These are phyloP conservation scores for Daedaleopsis sinensis DNA, from an alignment of 768 basidiomycete genomes.

Conservation along the genomic window DNA sequence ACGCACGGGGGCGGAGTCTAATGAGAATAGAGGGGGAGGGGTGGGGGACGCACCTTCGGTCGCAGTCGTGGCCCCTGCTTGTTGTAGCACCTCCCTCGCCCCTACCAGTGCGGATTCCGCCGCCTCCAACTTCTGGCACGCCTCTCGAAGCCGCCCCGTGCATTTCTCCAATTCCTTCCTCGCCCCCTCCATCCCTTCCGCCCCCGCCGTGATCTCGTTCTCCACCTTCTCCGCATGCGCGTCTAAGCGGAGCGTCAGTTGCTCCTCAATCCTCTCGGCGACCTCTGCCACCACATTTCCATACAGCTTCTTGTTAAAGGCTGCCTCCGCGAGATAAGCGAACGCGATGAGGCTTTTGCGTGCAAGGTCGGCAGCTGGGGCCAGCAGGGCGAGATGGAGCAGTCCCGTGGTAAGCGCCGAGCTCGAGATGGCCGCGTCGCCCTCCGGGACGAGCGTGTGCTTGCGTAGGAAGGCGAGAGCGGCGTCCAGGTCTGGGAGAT, in stretches of 20 bases:
- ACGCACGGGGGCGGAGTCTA: conserved; percentile 4
- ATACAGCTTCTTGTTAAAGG: not conserved
- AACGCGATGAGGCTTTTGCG: no score
- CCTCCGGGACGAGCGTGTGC: conserved; percentile 4
- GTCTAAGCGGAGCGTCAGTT: not conserved
- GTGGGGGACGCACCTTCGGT: not conserved
- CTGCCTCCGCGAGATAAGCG: not conserved
- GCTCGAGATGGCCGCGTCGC: not conserved
- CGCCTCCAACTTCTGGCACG: not conserved
- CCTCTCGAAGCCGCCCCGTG: no score
- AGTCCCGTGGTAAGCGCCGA: not conserved
- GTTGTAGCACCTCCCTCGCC: not conserved
- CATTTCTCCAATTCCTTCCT: no score
- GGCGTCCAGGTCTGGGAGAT: not conserved
- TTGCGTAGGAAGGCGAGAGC: conserved; percentile 2
- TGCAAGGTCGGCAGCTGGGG: no score
- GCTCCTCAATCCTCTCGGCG: not conserved
- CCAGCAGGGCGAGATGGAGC: no score
- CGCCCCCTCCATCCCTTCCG: not conserved
- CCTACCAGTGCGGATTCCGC: not conserved
- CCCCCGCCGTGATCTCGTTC: not conserved
- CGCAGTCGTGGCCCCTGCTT: not conserved
- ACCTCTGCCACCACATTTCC: not conserved
- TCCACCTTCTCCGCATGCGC: conserved; percentile 7
- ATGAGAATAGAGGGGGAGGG: not conserved